Evolutionary conservation across 2,329 filamentous ascomycete species (phyloP).

Genomic region (Colletotrichum karsti): DNA sequence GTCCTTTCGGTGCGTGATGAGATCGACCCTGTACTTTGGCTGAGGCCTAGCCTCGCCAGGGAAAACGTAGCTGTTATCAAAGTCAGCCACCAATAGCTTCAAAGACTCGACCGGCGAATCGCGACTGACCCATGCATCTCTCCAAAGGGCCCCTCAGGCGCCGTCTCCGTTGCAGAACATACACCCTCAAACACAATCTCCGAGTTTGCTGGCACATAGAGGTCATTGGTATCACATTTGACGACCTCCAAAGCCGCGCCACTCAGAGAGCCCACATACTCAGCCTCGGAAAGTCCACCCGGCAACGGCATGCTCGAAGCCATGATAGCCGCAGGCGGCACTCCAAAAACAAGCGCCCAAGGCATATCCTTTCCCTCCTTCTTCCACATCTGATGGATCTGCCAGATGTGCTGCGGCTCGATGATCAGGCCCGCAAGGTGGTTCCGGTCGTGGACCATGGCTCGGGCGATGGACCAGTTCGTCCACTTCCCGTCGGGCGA

Average conservation of each 20-base stretch:
- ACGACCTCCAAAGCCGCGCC: conserved; percentile 54
- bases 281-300: conserved; percentile 55
- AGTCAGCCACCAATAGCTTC: conserved; percentile 39
- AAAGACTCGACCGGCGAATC: rapidly evolving
- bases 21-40: conserved; percentile 52
- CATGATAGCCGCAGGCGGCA: conserved; percentile 58
- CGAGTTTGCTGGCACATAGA: conserved; percentile 56
- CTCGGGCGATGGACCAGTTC: conserved; percentile 54
- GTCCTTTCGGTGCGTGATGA: conserved; percentile 56
- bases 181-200: conserved; percentile 62
- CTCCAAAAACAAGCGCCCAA: conserved; percentile 56
- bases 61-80: conserved; percentile 31
- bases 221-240: conserved; percentile 60
- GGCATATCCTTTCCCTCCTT: conserved; percentile 53
- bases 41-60: conserved; percentile 11
- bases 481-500: conserved; percentile 55
- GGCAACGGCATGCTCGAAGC: conserved; percentile 58
- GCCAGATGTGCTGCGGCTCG: conserved; percentile 53
- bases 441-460: conserved; percentile 55
- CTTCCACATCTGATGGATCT: conserved; percentile 56
- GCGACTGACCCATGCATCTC: conserved; percentile 41
- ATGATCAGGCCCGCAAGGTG: conserved; percentile 51
- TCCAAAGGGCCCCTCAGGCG: conserved; percentile 57
- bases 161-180: conserved; percentile 51
- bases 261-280: conserved; percentile 56